These are phyloP conservation scores for Termitomyces sp. DNA, from an alignment of 768 basidiomycete genomes.

Conservation along the genomic window DNA sequence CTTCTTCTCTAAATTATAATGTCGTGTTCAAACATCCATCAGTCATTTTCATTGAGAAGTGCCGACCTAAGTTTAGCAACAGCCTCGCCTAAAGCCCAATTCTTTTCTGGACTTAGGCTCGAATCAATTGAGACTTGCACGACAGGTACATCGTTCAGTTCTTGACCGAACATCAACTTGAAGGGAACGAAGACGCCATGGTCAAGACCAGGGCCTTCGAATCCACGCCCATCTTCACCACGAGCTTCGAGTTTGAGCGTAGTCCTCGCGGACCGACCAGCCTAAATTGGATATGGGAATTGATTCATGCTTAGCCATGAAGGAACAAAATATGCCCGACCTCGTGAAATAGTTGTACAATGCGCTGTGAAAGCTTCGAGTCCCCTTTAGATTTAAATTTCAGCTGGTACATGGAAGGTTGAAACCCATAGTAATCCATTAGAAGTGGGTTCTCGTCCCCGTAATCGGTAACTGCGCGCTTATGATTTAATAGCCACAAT, in stretches of 20 bases:
- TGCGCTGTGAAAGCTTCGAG: conserved; percentile 43
- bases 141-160: conserved; percentile 56
- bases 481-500: background rate
- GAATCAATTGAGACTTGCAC: conserved; percentile 66
- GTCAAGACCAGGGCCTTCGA: conserved; percentile 60
- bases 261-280: conserved; percentile 47
- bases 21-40: background rate
- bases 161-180: conserved; percentile 70
- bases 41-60: background rate
- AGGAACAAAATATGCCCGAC: conserved; percentile 20
- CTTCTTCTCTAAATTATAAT: conserved; percentile 44
- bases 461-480: conserved; percentile 61
- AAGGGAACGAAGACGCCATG: conserved; percentile 83
- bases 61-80: conserved; percentile 51
- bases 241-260: conserved; percentile 45
- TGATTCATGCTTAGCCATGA: background rate
- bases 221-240: conserved; percentile 63
- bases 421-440: conserved; percentile 73
- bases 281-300: conserved; percentile 19
- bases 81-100: conserved; percentile 63
- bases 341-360: conserved; percentile 56
- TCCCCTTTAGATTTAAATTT: conserved; percentile 69
- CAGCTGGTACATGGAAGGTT: conserved; percentile 48
- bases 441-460: conserved; percentile 70
- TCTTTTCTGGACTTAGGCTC: conserved; percentile 49